Percentiles rank a stretch among this genome's conserved stretches.
Evolutionary conservation across 768 basidiomycete genomes (phyloP).

Genomic region (Dentipellis sp.): DNA sequence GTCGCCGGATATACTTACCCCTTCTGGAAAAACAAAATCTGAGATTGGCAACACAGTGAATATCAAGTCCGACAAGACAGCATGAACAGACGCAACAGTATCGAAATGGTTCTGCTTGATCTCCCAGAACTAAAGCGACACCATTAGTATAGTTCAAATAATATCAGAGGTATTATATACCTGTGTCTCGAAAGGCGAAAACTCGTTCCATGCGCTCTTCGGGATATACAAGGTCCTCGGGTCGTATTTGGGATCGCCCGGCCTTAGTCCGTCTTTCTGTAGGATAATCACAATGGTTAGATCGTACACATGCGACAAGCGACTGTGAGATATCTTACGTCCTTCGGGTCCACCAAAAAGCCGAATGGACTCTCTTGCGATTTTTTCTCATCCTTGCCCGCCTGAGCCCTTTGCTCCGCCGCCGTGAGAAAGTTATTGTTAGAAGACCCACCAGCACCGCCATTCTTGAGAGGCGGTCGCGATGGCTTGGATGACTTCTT

Average conservation of each 20-base stretch:
- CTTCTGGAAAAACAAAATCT: conserved; percentile 97
- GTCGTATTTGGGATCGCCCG: conserved; percentile 83
- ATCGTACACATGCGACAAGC: background rate
- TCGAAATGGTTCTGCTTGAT: conserved; percentile 98
- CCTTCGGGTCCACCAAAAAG: conserved; percentile 64
- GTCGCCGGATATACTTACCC: conserved; percentile 40
- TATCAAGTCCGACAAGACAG: conserved; percentile 17
- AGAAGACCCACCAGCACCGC: conserved; percentile 20
- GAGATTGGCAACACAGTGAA: conserved; percentile 1
- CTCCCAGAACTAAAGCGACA: conserved; percentile 32
- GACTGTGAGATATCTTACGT: conserved; percentile 37
- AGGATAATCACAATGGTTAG: background rate
- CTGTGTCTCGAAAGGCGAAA: conserved; percentile 96
- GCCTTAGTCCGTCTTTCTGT: conserved; percentile 73
- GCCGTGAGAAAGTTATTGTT: conserved; percentile 61
- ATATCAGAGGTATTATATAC: conserved; percentile 13
- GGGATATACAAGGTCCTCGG: conserved; percentile 84
- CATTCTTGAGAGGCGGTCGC: conserved; percentile 25
- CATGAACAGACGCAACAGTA: conserved; percentile 42
- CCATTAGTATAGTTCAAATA: no score
- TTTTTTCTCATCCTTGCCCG: conserved; percentile 79
- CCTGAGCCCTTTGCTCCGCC: conserved; percentile 67
- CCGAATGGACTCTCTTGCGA: conserved; percentile 65
- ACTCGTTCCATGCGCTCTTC: conserved; percentile 60
- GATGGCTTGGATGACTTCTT: conserved; percentile 25